Evolutionary conservation across 352 stramenopile genomes (phyloP), one percentile per base, ranked within the genome.

Genomic region (Phytophthora citricola): DNA sequence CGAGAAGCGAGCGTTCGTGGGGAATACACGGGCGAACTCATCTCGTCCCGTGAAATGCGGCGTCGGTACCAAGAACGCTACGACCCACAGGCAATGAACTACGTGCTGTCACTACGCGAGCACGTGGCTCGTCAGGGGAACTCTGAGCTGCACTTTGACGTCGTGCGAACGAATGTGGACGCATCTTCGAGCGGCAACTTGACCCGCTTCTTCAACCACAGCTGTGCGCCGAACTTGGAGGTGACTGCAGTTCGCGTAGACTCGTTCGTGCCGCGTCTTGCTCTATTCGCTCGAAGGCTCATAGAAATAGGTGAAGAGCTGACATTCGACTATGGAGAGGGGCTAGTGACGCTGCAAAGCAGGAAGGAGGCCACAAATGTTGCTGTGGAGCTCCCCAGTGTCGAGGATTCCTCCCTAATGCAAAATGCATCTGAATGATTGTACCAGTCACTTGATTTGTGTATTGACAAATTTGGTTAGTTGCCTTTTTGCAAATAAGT

Each of bases 161-260:
- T 76, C 8, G 58, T 90, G 39, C 73, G 83, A 27, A 91, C 79
- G 9, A 93, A 87, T 45, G 79, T 92, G 2, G 85, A 93, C 44
- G 85, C 83, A 7, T 70, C 71, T 0, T 29, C 20, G 14, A 50
- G 50, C n/a, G 81, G 83, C 9, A 84, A 71, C 73, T 79, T 81
- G 43, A 83, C 83, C n/a, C 85, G 85, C n/a, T 78, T 92, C 12
- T 65, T 90, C 57, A 93, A 93, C 57, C 83, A 93, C 64, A 86
- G 79, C 46, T 93, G 85, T 62, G 66, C 63, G 12, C 73, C 85
- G 12, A 85, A 71, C 26, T 31, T 87, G 45, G 44, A 69, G n/a
- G 58, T 91, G n/a, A 76, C 75, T 24, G 73, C 76, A 0, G 65
- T 91, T 36, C 83, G 83, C 2, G 67, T 86, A 26, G 77, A 85